Evolutionary conservation across 257 asterid genomes (phyloP), one percentile per base, ranked within the genome.

Genomic region (Fraxinus quadrangulata): DNA sequence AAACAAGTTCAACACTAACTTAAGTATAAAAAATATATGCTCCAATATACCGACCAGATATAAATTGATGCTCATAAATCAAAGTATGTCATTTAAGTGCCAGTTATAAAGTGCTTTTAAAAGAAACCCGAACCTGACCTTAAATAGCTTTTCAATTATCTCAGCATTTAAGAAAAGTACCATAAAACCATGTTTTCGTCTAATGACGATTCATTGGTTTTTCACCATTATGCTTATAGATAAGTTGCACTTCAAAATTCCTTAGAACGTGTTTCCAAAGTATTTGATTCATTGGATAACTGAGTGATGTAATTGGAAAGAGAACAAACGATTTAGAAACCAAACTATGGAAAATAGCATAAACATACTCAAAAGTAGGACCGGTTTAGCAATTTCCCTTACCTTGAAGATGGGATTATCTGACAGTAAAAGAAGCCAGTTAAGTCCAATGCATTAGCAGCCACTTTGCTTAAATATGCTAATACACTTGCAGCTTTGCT

Each of bases 371-470:
- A 73, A 67, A 21, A 49, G 74, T 59, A 74, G 39, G 77, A 74
- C 66, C 56, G 80, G 59, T 71, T 51, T 59, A 75, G 73, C 67
- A 73, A 73, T 49, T 79, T 81, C 59, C 74, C 89, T 74, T 75
- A 85, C 89, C 87, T 83, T 79, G 92, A 79, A 73, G 84, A 72
- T 36, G 90, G 89, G 54, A 77, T 85, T 13, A 87, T 82, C 77
- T 85, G 92, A 82, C 94, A 86, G 75, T 90, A 88, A 78, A 93
- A 91, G 77, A 87, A 88, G 21, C 98, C 92, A 39, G 97, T 96
- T 76, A 89, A 82, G 26, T 86, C 89, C 87, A 96, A 78, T 14
- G 97, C 94, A 71, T 86, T 85, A 75, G 92, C 81, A 68, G 98
- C 97, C 81, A 96, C 96, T 68, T 89, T 85, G 77, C 82, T 85